Evolutionary conservation across 345 rosid genomes (phyloP).

Genomic region (Lepidium sativum): DNA sequence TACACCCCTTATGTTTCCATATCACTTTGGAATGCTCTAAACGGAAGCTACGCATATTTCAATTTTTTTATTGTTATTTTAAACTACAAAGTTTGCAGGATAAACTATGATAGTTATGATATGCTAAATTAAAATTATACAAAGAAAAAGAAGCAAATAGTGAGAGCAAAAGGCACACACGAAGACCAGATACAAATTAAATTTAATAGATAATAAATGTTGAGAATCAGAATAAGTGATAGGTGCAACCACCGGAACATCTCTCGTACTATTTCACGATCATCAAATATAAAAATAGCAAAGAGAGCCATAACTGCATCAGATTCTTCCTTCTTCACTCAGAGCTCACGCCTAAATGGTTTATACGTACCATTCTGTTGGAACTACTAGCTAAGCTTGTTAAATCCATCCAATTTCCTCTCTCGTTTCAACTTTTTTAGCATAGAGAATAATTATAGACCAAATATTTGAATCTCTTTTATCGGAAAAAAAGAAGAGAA

Average conservation of each 20-base stretch:
- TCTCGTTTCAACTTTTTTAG: background rate
- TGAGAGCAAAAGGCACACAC: constrained; percentile 1
- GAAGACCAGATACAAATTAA: background rate
- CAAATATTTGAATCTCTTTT: no score
- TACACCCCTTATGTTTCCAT: no score
- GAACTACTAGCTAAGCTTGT: background rate
- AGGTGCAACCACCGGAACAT: constrained; percentile 14
- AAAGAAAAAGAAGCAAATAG: background rate
- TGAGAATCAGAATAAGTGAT: background rate
- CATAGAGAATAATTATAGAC: background rate
- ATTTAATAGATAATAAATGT: constrained; percentile 2
- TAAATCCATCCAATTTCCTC: background rate
- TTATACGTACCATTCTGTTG: background rate
- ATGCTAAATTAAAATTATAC: no score
- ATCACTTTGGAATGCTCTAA: no score
- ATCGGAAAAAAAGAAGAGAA: no score
- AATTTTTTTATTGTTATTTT: no score
- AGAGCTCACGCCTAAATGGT: background rate
- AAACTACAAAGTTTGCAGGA: no score
- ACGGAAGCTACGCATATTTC: no score
- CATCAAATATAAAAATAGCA: background rate
- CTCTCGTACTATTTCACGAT: background rate
- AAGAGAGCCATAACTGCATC: background rate
- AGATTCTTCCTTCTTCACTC: background rate
- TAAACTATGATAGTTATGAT: no score